Evolutionary conservation across 129 eudicot genomes (phyloP), one percentile per base, ranked within the genome.

Genomic region (Tagetes patula): DNA sequence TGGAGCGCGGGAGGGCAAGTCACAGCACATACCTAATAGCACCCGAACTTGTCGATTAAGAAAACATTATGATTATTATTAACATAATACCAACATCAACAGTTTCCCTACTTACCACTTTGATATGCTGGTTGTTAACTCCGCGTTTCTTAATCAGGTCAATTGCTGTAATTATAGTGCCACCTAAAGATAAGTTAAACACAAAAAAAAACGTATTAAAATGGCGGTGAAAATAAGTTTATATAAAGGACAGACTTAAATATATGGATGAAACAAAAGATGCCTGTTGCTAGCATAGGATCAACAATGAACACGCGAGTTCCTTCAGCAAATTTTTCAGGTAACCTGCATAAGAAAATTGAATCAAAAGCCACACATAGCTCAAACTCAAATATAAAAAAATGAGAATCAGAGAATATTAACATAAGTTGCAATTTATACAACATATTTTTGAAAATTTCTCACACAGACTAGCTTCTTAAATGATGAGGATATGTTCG

Each of bases 231-330:
- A 72, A 45, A 30, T 11, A 20, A 50, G 38, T 8, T 48, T 8
- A 48, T 47, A 3, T 39, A 20, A 36, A 54, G 67, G 13, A 40
- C 12, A 72, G 7, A 32, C 5, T 13, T 43, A 8, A 45, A 74
- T 37, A 63, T 47, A 45, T 3, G 55, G 38, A 58, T 3, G 12
- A 48, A 69, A 32, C 3, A 71, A 58, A 40, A n/a, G 50, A 55
- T 76, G 3, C 99, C 99, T 71, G 99, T 94, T 77, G 99, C 99
- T 42, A 94, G 89, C 99, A 94, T 90, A 49, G 99, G 97, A 82
- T 94, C 99, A 8, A 94, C 91, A 71, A 94, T 82, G 71, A 90
- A 83, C 60, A 94, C 87, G 71, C 86, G 89, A 68, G 97, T 76
- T 78, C 91, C 96, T 64, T 84, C 83, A 61, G 96, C 82, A 80